Conservation (phyloP, 495 filamentous ascomycete genomes). For the Penicillium egyptiacum region DNA sequence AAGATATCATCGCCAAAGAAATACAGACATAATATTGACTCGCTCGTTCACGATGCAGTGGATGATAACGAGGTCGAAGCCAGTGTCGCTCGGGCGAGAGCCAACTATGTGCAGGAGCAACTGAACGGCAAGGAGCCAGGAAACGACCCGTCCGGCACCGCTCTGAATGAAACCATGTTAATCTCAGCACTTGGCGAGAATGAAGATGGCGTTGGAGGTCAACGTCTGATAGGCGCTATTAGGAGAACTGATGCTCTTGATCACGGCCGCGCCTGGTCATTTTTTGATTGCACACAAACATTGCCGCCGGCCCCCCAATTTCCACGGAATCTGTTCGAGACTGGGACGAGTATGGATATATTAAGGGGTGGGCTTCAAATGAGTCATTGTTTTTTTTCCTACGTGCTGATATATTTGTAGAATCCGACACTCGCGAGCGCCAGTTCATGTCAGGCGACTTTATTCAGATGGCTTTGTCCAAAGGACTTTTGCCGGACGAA, state of each 20-base stretch:
- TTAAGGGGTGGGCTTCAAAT: conserved; percentile 37
- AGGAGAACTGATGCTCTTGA: conserved; percentile 71
- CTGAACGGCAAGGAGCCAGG: not conserved
- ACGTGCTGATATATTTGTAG: conserved; percentile 22
- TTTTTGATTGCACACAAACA: conserved; percentile 52
- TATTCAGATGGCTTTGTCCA: conserved; percentile 43
- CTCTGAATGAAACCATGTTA: conserved; percentile 45
- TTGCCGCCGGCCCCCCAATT: conserved; percentile 39
- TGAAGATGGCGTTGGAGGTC: conserved; percentile 50
- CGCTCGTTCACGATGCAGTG: conserved; percentile 58
- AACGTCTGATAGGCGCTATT: conserved; percentile 67
- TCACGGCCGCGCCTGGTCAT: conserved; percentile 61
- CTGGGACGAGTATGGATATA: conserved; percentile 28
- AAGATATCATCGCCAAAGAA: conserved; percentile 42
- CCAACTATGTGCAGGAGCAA: conserved; percentile 35
- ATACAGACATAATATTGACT: conserved; percentile 68
- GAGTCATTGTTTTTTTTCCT: not conserved
- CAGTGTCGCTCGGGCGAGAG: conserved; percentile 53
- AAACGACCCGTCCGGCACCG: not conserved
- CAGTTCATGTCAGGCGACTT: conserved; percentile 68
- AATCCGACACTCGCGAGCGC: conserved; percentile 56
- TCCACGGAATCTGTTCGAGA: conserved; percentile 29
- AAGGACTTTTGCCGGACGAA: conserved; percentile 63
- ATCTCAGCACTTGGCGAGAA: conserved; percentile 50
- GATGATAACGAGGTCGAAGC: conserved; percentile 58